These are phyloP conservation scores for Malus fusca DNA, from an alignment of 306 rosid genomes.

Conservation along the genomic window DNA sequence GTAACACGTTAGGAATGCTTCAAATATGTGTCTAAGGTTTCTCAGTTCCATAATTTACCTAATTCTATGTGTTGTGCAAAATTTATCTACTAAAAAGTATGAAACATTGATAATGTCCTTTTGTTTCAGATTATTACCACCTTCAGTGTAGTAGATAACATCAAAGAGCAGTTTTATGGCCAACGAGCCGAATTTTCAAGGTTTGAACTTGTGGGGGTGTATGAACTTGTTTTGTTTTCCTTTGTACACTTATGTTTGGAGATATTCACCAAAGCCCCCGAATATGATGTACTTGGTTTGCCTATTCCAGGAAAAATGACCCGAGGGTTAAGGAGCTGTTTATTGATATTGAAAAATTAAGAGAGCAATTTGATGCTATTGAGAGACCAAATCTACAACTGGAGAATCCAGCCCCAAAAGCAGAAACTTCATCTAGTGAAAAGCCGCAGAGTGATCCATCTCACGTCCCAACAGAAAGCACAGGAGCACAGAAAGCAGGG, in stretches of 20 bases:
- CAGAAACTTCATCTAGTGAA: conserved; percentile 41
- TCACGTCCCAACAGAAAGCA: conserved; percentile 21
- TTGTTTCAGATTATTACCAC: conserved; percentile 81
- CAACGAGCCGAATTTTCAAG: conserved; percentile 55
- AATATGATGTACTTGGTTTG: conserved; percentile 8
- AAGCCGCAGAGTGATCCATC: conserved; percentile 26
- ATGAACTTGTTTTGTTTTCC: conserved; percentile 1
- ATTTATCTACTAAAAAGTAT: neutral
- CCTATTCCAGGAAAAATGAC: conserved; percentile 67
- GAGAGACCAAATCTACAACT: conserved; percentile 82
- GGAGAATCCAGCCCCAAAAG: conserved; percentile 56
- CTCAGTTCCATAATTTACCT: neutral
- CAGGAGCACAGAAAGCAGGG: conserved; percentile 22
- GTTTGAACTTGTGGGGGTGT: conserved; percentile 25
- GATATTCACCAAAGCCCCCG: neutral
- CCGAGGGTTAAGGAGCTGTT: conserved; percentile 62
- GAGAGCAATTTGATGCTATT: conserved; percentile 57
- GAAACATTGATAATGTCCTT: conserved; percentile 3
- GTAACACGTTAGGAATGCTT: neutral
- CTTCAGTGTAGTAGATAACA: conserved; percentile 91
- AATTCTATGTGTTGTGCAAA: neutral
- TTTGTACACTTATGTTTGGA: neutral
- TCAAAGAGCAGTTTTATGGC: conserved; percentile 82
- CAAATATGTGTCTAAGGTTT: neutral
- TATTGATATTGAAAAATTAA: conserved; percentile 56